Conservation (phyloP, 345 rosid genomes). For the Populus alba region DNA sequence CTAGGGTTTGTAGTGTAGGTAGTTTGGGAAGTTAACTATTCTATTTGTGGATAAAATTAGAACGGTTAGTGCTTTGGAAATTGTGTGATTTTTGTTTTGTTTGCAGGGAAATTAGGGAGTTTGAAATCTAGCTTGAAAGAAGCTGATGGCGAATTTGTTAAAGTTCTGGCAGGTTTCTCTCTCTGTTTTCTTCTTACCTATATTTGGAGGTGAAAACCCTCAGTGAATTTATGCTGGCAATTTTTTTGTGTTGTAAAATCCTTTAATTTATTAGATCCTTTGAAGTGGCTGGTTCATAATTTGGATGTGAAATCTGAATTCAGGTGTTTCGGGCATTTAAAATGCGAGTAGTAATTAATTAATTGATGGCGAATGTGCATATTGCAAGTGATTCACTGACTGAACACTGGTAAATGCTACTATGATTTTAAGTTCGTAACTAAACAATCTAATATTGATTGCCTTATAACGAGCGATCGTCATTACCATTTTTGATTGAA, state of each 20-base stretch:
- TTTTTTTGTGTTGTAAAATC: not conserved
- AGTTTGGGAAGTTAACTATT: slow-evolving; percentile 24
- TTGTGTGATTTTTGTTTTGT: not conserved
- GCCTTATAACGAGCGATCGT: not conserved
- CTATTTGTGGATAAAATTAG: not conserved
- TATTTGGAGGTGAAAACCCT: not conserved
- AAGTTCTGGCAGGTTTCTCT: slow-evolving; percentile 60
- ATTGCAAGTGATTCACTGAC: not conserved
- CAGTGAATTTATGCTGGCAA: not conserved
- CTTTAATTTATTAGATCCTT: not conserved
- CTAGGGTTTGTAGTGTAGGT: not conserved
- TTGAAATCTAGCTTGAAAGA: slow-evolving; percentile 61
- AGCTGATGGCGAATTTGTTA: slow-evolving; percentile 79
- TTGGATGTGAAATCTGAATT: not conserved
- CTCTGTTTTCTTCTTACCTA: not conserved
- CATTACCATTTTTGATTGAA: not conserved
- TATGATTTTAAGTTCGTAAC: not conserved
- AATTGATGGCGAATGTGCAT: not conserved
- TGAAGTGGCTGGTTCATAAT: not conserved
- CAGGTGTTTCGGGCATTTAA: not conserved
- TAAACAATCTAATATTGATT: not conserved
- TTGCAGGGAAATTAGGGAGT: slow-evolving; percentile 51
- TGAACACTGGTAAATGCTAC: not conserved
- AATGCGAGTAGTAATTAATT: not conserved
- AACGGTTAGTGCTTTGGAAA: not conserved